Percentiles rank a stretch among this genome's conserved stretches.
phyloP scores from a whole-genome alignment of 169 alveolate species.

The Plasmodium knowlesi region DNA sequence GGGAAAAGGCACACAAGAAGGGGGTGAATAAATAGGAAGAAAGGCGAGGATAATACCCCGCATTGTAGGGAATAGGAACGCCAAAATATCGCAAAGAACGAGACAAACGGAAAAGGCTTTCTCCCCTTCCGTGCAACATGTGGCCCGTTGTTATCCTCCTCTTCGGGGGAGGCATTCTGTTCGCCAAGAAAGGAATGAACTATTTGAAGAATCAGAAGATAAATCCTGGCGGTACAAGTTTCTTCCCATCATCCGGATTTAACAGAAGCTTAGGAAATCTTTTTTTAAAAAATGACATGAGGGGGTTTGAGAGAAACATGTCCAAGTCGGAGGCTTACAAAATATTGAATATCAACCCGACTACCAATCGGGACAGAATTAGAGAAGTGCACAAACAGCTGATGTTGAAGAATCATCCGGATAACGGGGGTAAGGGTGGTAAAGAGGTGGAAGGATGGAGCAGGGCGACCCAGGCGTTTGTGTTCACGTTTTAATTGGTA shows the following conservation, averaged over 20 bases:
- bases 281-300: slow-evolving; percentile 64
- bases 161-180: slow-evolving; percentile 61
- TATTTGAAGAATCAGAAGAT: slow-evolving; percentile 41
- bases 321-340: slow-evolving; percentile 82
- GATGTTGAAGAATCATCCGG: slow-evolving; percentile 92
- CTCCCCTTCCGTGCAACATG: neutral
- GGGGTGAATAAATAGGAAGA: too few relatives aligned
- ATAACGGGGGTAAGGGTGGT: slow-evolving; percentile 86
- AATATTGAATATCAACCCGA: slow-evolving; percentile 83
- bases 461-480: neutral
- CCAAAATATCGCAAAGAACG: neutral
- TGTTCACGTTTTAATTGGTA: neutral
- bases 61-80: neutral
- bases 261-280: slow-evolving; percentile 27
- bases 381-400: slow-evolving; percentile 88
- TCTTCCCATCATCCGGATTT: slow-evolving; percentile 29
- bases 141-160: slow-evolving; percentile 64
- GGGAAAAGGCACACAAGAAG: neutral
- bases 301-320: slow-evolving; percentile 85
- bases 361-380: slow-evolving; percentile 86
- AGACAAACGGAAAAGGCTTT: neutral
- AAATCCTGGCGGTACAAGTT: neutral
- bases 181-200: slow-evolving; percentile 54
- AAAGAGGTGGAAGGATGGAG: neutral
- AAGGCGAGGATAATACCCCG: too few relatives aligned